A percentile compares a stretch with the other conserved stretches of the same genome.
Conservation (phyloP, 2,329 filamentous ascomycete genomes). For the Botryotinia narcissicola region DNA sequence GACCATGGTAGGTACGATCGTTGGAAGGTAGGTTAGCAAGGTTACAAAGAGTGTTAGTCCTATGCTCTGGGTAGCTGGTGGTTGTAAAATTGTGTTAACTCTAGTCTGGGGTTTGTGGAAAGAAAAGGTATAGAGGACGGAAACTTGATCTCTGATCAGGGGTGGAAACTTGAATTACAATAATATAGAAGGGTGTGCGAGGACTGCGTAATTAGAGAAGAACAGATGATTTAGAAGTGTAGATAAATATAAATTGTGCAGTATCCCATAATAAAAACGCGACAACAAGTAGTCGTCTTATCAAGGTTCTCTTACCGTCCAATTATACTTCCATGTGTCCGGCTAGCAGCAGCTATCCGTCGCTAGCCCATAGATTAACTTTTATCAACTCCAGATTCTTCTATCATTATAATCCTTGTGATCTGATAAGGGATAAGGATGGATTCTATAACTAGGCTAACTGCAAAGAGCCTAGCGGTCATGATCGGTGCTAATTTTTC, state of each 20-base stretch:
- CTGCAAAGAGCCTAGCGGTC: neutral
- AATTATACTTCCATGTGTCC: neutral
- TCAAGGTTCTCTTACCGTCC: neutral
- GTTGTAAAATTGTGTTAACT: constrained; percentile 53
- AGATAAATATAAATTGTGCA: neutral
- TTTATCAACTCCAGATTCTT: neutral
- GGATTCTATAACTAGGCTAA: neutral
- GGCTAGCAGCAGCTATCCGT: neutral
- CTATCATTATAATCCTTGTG: neutral
- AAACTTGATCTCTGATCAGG: neutral
- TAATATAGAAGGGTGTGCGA: neutral
- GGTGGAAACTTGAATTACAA: neutral
- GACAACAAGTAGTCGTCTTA: neutral
- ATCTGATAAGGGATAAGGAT: constrained; percentile 12
- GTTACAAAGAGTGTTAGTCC: constrained; percentile 48
- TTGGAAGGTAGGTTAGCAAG: constrained; percentile 46
- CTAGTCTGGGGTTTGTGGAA: constrained; percentile 47
- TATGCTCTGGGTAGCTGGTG: constrained; percentile 40
- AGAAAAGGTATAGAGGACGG: neutral
- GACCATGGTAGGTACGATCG: constrained; percentile 49
- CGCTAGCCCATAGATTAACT: neutral
- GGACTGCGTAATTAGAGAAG: neutral
- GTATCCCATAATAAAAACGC: neutral
- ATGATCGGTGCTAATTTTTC: constrained; percentile 4
- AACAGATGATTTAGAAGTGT: neutral